Base-by-base conservation (phyloP, 257 asterid genomes). In the Solanum tacnaense region DNA sequence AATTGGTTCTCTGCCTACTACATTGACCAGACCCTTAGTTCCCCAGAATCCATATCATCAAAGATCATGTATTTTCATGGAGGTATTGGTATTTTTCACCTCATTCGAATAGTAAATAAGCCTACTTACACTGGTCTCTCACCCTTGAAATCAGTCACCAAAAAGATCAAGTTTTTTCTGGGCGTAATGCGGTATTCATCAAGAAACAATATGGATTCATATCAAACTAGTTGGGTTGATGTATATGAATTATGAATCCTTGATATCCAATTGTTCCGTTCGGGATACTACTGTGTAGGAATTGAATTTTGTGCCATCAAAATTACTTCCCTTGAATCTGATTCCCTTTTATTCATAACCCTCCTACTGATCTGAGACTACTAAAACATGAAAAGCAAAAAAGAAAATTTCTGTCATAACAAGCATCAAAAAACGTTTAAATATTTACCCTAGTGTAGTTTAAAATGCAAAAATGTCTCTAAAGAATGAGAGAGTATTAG, bases 201-300 rank as follows among this genome's bases (percentile, higher is more conserved):
- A 83, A 97, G 96, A 92, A 95, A 92, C 44, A 93, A 91, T 76
- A 93, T 87, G 86, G 98, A 98, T 89, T 93, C 96, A 89, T 44
- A 35, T 82, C 11, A 49, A 82, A 82, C 29, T 82, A 29, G 27
- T 31, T 81, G 25, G 18, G 27, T 49, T 79, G n/a, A 79, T 79
- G 18, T 27, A 44, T 44, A 44, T 44, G 27, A 76, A 13, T 76
- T 23, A n/a, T 38, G 13, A 78, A 15, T 79, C 84, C 9, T 27
- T 18, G 1, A 7, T 46, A 44, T 16, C 39, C 41, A 27, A 8
- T 81, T 46, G 39, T 46, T 46, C 67, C 18, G 6, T 25, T 46
- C 6, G 16, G 16, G 85, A 10, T 27, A 16, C 39, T 44, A 0
- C 25, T 81, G 1, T 29, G 60, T 46, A 46, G 70, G 68, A 46